Base-by-base conservation (phyloP, 1,284 basidiomycete species). In the Anthracocystis walkeri region DNA sequence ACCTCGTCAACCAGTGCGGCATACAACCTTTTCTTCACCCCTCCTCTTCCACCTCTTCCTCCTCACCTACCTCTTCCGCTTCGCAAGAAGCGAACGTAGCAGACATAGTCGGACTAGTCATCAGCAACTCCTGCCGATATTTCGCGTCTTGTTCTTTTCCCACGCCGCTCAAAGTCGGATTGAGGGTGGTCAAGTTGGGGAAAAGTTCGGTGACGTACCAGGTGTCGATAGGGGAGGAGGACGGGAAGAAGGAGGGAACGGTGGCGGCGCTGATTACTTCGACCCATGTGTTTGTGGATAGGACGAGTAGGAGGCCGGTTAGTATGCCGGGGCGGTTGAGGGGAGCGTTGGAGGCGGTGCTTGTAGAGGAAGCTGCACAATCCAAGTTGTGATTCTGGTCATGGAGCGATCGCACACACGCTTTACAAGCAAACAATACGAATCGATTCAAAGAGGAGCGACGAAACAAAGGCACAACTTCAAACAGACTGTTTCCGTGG, bases 231-330 rank as follows among this genome's bases (percentile, higher is more conserved):
- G 35, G 31, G 1, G 64, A 71, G 27, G 23, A 59, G 16, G 25
- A 11, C 12, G 31, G 11, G 16, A 11, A 42, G 29, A 20, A 58
- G n/a, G 35, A 21, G 55, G n/a, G 21, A 61, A n/a, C n/a, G 12
- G 29, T 53, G 18, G 68, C 73, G 5, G 77, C 75, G 7, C 8
- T 78, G 25, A 73, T 71, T 53, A 65, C 67, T 2, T 57, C 68
- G 2, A 80, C 78, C 2, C 78, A 80, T 49, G 78, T 80, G 11
- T 80, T 80, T 40, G 78, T 80, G 6, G 69, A 80, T 45, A 23
- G 78, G 4, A 7, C 35, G 18, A 45, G 58, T 6, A 45, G 78
- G 40, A 44, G 63, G 18, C 78, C 78, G 1, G 70, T 70, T 3
- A 21, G 27, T 1, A 77, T 79, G 67, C 76, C 77, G 7, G 2